Percentiles rank a stretch among this genome's conserved stretches.
Conservation (phyloP, 2,329 filamentous ascomycete genomes). For the Xylariaceae sp. region DNA sequence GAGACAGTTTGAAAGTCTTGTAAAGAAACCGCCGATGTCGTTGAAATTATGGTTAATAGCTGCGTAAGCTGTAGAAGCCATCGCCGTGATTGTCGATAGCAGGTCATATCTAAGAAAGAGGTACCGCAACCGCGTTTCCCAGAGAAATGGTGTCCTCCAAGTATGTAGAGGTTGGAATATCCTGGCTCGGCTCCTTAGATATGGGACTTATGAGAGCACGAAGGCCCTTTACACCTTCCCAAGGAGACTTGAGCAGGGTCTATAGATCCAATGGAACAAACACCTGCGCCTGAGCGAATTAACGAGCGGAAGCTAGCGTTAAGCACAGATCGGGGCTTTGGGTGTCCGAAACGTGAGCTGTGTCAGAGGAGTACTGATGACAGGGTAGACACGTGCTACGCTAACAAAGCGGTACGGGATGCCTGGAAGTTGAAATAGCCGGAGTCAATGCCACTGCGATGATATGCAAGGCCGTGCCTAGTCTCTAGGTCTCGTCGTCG, state of each 20-base stretch:
- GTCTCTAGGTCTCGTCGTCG: constrained; percentile 18
- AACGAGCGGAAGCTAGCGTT: constrained; percentile 9
- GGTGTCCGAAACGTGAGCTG: constrained; percentile 34
- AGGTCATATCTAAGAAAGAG: constrained; percentile 14
- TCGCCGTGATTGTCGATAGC: constrained; percentile 26
- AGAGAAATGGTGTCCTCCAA: not conserved
- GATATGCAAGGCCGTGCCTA: constrained; percentile 22
- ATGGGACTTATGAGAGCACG: not conserved
- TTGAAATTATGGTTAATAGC: constrained; percentile 30
- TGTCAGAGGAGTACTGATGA: constrained; percentile 32
- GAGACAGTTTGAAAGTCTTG: constrained; percentile 38
- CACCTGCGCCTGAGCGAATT: not conserved
- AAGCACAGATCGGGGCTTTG: constrained; percentile 25
- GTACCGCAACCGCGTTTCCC: not conserved
- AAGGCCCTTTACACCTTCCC: not conserved
- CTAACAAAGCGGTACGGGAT: constrained; percentile 22
- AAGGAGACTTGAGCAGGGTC: not conserved
- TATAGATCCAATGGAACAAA: constrained; percentile 6
- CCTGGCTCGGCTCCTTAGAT: not conserved
- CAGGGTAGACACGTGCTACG: constrained; percentile 16
- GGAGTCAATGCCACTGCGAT: constrained; percentile 20
- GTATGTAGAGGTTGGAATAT: not conserved
- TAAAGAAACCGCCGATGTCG: constrained; percentile 36
- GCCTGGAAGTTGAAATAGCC: constrained; percentile 16
- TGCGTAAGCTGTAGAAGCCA: constrained; percentile 26